Conservation (phyloP, 345 rosid species). For the Reutealis trisperma region DNA sequence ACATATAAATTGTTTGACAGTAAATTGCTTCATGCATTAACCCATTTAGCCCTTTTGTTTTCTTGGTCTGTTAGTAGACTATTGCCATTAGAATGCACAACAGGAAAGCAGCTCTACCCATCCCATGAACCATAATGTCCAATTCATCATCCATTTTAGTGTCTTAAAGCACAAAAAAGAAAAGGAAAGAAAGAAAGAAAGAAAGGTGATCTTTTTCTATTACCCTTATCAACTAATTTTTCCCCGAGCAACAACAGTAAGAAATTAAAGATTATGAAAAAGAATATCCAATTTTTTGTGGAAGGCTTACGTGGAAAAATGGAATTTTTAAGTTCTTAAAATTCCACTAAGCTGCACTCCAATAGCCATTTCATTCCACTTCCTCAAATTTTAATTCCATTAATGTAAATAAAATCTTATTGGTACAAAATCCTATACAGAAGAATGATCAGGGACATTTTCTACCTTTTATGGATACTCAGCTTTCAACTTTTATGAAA, state of each 20-base stretch:
- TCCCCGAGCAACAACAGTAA: neutral
- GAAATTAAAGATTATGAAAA: neutral
- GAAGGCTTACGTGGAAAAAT: neutral
- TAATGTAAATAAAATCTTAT: neutral
- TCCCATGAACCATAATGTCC: neutral
- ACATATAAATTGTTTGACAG: too few species aligned
- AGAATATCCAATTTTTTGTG: neutral
- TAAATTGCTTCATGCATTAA: neutral
- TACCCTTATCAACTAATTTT: neutral
- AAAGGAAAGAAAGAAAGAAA: too few species aligned
- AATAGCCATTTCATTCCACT: neutral
- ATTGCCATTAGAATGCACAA: neutral
- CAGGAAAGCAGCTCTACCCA: neutral
- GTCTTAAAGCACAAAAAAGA: neutral
- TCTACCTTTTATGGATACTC: neutral
- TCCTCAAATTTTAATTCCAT: neutral
- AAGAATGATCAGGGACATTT: neutral
- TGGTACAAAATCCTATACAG: neutral
- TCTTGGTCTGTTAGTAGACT: neutral
- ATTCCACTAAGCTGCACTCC: neutral
- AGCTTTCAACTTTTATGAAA: conserved; percentile 6
- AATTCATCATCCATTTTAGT: neutral
- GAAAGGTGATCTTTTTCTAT: neutral
- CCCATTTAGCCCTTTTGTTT: neutral
- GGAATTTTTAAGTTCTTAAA: neutral